phyloP scores from a whole-genome alignment of 352 stramenopile species.

The Globisporangium spinosum region DNA sequence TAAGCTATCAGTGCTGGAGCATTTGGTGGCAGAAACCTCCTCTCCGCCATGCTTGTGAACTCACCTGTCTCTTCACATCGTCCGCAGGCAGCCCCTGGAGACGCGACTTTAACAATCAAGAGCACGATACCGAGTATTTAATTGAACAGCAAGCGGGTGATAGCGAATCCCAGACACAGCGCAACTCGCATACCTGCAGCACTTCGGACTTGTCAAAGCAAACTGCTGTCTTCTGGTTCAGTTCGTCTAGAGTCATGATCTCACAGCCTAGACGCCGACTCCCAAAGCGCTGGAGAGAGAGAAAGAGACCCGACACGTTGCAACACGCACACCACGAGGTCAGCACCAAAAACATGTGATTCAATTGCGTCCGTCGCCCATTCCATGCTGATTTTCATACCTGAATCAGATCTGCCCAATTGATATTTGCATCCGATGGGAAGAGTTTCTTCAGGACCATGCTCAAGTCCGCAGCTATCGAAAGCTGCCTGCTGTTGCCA shows the following conservation, averaged over 20 bases:
- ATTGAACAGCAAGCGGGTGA: not conserved
- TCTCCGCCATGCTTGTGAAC: not conserved
- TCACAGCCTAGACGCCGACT: conserved; percentile 28
- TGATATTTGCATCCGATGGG: conserved; percentile 5
- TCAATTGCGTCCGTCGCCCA: too few species aligned
- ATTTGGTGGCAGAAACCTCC: not conserved
- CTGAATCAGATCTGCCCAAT: conserved; percentile 18
- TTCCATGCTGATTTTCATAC: not conserved
- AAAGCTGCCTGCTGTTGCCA: not conserved
- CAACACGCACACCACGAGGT: too few species aligned
- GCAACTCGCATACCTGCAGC: conserved; percentile 28
- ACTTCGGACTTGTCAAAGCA: conserved; percentile 36
- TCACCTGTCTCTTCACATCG: conserved; percentile 6
- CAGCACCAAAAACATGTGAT: too few species aligned
- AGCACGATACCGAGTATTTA: not conserved
- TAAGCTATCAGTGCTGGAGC: not conserved
- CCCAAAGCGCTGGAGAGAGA: conserved; percentile 21
- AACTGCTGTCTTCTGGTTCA: conserved; percentile 23
- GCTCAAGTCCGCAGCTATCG: not conserved
- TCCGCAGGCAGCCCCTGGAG: conserved; percentile 9
- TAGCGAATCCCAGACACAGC: not conserved
- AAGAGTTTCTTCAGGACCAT: conserved; percentile 12
- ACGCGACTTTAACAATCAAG: conserved; percentile 3
- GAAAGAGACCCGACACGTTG: not conserved
- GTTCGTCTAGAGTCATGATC: conserved; percentile 23